Base-by-base conservation (phyloP, 495 filamentous ascomycete species). In the Mytilinidion resinicola region DNA sequence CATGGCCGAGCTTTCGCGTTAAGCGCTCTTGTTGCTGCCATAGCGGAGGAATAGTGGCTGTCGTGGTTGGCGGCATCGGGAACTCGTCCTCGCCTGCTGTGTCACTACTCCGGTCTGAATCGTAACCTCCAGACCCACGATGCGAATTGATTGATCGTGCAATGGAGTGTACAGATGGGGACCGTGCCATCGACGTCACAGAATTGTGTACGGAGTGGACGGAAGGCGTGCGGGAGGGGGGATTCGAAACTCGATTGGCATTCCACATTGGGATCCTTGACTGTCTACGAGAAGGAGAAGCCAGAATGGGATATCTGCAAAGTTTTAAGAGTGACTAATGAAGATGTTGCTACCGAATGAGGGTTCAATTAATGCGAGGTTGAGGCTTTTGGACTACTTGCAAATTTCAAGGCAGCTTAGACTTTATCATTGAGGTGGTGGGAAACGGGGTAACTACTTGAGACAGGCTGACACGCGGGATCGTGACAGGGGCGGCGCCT, bases 101-200 rank as follows among this genome's bases (percentile, higher is more conserved):
- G 34, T 57, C 55, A 10, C 55, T 57, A 10, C 44, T 57, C 11
- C 44, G 55, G 38, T 57, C 55, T n/a, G 55, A 57, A 7, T 57
- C 55, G 21, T 57, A 57, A 21, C 44, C 53, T 41, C 36, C 41
- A 33, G 41, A 56, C 4, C 39, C 55, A 8, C n/a, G 38, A 2
- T 57, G 43, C 7, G 55, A 50, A 30, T 33, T 39, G 15, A 39
- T 50, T 20, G 55, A 49, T 30, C 25, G 25, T 30, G 25, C 25
- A 30, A 30, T 30, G 25, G 25, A 30, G 6, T 30, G 25, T 30
- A 30, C 25, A 30, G 25, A 30, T 25, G 49, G 20, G 21, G 46
- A 49, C 4, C 55, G 55, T 37, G 55, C 25, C 55, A 57, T 57
- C 9, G 55, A 42, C 9, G 36, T 42, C 48, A 57, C 53, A 36